Base-by-base conservation (phyloP, 2,329 filamentous ascomycete species). In the Ophiosphaerella korrae region DNA sequence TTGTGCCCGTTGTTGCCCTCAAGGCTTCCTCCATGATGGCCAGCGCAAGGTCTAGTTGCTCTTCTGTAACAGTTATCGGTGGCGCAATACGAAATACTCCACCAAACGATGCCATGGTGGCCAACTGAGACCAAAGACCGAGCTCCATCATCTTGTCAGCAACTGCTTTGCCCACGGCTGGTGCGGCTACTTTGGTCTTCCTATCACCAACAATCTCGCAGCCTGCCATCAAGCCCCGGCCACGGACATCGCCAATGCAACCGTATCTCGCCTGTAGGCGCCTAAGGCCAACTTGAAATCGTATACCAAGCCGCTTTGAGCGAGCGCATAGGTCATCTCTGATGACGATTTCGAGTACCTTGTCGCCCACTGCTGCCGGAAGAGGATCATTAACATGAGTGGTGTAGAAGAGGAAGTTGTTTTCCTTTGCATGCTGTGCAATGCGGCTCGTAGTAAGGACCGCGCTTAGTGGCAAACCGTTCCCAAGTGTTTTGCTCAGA, bases 311-410 rank as follows among this genome's bases (percentile, higher is more conserved):
- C 24, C 68, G 61, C 5, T 71, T 64, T 4, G 82, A 77, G 2
- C 76, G 74, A 51, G 71, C 68, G 14, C 82, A 78, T 8, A 87
- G 70, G 16, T 77, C 70, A 53, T 87, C 84, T 1, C 83, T 74
- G 16, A 81, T 73, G 1, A 87, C 81, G 11, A 86, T 83, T 51
- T 87, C 83, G 1, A 87, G 75, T 2, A 86, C 84, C 60, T 86
- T 86, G 53, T 81, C 75, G 0, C 83, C 84, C 1, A 87, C 82
- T 0, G 83, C 81, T 0, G 82, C 82, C 0, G 84, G 79, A 0
- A 87, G 69, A 0, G 84, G 83, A 55, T 87, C 84, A 55, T 87
- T 86, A 42, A 85, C 70, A 57, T 87, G 85, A 0, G 84, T 87
- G 0, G 84, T 87, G 55, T 83, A 80, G 62, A 82, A 86, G 14